These are phyloP conservation scores for Candida labiduridarum DNA, from an alignment of 1,139 yeast species.

Conservation along the genomic window DNA sequence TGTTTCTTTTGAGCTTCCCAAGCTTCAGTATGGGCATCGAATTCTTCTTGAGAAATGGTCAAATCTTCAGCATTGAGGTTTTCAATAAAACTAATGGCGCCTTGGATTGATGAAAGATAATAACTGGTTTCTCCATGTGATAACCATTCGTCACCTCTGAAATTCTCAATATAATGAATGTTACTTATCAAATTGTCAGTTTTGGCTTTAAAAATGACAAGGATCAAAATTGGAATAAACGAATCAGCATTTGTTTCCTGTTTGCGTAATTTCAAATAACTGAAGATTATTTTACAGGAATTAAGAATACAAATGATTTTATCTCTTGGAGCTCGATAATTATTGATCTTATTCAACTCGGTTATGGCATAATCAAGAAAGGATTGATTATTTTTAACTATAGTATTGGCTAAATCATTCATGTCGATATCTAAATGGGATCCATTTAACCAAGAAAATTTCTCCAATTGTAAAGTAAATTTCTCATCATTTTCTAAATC, in stretches of 20 bases:
- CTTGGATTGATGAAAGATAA: constrained; percentile 83
- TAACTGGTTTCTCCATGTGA: constrained; percentile 83
- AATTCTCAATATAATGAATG: constrained; percentile 80
- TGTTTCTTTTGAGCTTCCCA: constrained; percentile 41
- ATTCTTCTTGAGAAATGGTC: constrained; percentile 63
- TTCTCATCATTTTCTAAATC: constrained; percentile 66
- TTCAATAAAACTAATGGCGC: constrained; percentile 77
- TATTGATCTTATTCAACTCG: constrained; percentile 76
- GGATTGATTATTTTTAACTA: constrained; percentile 37
- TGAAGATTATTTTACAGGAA: constrained; percentile 90
- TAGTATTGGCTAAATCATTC: constrained; percentile 24
- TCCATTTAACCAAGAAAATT: constrained; percentile 76
- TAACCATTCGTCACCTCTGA: constrained; percentile 72
- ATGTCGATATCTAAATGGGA: constrained; percentile 78
- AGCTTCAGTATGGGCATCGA: constrained; percentile 48
- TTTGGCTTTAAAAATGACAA: constrained; percentile 71
- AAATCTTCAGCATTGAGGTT: constrained; percentile 59
- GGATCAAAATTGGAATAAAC: constrained; percentile 83
- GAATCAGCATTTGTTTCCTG: constrained; percentile 86
- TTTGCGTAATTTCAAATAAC: constrained; percentile 72
- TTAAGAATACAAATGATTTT: constrained; percentile 89
- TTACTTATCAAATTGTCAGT: constrained; percentile 70
- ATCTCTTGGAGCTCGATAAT: constrained; percentile 91
- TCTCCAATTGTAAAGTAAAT: constrained; percentile 58
- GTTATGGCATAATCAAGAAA: constrained; percentile 72